Evolutionary conservation across 257 asterid genomes (phyloP).

Genomic region (Primulina eburnea): DNA sequence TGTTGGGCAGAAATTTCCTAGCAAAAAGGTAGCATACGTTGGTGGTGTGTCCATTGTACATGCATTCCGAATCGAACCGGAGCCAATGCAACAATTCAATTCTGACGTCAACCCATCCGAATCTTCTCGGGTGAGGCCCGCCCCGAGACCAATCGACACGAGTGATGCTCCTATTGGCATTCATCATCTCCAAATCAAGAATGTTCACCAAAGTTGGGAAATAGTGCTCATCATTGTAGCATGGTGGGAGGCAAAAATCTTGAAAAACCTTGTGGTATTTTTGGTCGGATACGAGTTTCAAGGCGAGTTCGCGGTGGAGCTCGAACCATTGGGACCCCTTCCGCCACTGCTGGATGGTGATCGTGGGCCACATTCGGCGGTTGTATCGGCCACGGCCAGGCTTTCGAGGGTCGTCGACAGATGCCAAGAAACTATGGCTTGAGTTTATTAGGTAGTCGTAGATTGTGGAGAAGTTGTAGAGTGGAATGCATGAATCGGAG

Average conservation of each 20-base stretch:
- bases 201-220: conserved; percentile 60
- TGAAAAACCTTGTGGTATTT: conserved; percentile 39
- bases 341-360: conserved; percentile 62
- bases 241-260: conserved; percentile 45
- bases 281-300: conserved; percentile 32
- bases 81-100: conserved; percentile 41
- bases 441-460: conserved; percentile 43
- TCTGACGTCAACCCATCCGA: conserved; percentile 47
- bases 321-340: conserved; percentile 81
- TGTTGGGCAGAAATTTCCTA: conserved; percentile 56
- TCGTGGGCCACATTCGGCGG: conserved; percentile 49
- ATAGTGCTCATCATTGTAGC: conserved; percentile 56
- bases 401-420: conserved; percentile 48
- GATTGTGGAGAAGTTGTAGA: conserved; percentile 50
- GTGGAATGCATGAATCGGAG: background rate
- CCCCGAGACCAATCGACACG: conserved; percentile 71
- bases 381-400: conserved; percentile 67
- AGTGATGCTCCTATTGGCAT: conserved; percentile 44
- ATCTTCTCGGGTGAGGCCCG: conserved; percentile 63
- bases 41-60: conserved; percentile 45
- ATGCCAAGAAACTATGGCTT: conserved; percentile 42
- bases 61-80: conserved; percentile 40
- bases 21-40: conserved; percentile 56
- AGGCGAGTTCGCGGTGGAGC: conserved; percentile 58
- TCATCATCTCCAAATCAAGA: conserved; percentile 35